A percentile compares a stretch with the other conserved stretches of the same genome.
These are phyloP conservation scores for Dacryopinax spathularia DNA, from an alignment of 768 basidiomycete genomes.

Conservation along the genomic window DNA sequence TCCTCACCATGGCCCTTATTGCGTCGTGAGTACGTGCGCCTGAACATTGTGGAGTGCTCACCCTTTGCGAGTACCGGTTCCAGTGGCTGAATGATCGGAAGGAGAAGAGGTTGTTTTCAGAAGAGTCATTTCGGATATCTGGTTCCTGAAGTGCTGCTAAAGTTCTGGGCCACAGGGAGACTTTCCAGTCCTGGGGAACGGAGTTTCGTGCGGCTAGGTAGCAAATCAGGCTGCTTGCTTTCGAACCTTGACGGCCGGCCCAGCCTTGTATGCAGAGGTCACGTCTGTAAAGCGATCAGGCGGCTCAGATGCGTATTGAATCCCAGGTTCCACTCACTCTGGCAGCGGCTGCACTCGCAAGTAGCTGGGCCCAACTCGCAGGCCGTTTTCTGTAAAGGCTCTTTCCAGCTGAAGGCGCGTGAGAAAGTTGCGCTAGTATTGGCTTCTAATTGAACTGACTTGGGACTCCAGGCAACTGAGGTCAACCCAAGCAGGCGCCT, in stretches of 20 bases:
- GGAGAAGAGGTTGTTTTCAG: background rate
- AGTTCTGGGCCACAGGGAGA: background rate
- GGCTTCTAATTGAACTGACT: background rate
- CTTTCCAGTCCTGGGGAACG: background rate
- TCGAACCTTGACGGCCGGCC: background rate
- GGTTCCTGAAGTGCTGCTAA: background rate
- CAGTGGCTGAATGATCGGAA: background rate
- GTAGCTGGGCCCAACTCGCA: background rate
- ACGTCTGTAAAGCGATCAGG: background rate
- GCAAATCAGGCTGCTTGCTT: background rate
- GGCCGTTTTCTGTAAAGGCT: background rate
- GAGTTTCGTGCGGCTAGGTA: background rate
- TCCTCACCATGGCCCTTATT: background rate
- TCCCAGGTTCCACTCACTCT: background rate
- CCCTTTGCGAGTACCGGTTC: background rate
- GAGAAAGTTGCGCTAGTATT: background rate
- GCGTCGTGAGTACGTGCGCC: background rate
- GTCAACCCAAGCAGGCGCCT: no score
- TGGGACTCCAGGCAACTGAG: background rate
- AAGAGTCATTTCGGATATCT: background rate
- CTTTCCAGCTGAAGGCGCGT: background rate
- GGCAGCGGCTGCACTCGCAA: background rate
- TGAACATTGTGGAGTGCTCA: background rate
- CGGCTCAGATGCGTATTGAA: background rate
- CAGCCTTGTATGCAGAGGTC: background rate